Base-by-base conservation (phyloP, 106 monocot genomes). In the Ottelia alismoides region DNA sequence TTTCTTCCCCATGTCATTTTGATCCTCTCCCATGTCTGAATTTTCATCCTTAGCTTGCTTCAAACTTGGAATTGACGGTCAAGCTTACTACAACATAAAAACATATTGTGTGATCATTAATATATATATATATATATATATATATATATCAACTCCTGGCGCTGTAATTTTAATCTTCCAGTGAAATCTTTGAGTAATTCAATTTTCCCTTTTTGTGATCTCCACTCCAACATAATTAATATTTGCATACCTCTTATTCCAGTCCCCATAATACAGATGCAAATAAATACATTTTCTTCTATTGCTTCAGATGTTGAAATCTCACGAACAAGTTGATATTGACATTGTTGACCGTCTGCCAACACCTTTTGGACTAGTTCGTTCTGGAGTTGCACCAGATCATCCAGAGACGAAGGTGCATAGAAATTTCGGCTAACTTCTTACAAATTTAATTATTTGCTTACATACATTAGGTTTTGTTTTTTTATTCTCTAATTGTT, bases 351-450 rank as follows among this genome's bases (percentile, higher is more conserved):
- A 98, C 26, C 75, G 96, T 30, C 53, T 98, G 68, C 89, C 85
- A 1, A 89, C 82, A 18, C 96, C 96, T 3, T 98, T 89, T 66
- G 89, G 96, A 25, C 72, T 98, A 47, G 96, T 98, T 56, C 84
- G 96, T 48, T 82, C 85, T 3, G 96, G 96, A 47, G 96, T 89
- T 11, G 96, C 96, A 49, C 96, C 89, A 1, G 96, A 98, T 85
- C 89, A 98, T 68, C 96, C 75, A 4, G 96, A 89, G 71, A 98
- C 96, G n/a, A 98, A 98, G 88, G 96, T 89, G 47, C 10, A 67
- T 23, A 4, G 49, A 58, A 26, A 10, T 11, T 25, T 10, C 14
- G 9, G 14, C 47, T 31, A 7, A 27, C 11, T 44, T 54, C 1
- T 46, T 27, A 20, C 21, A 55, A 16, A 2, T 31, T 4, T 11